Conservation (phyloP, 1,284 basidiomycete species). For the Pseudozyma thailandica region DNA sequence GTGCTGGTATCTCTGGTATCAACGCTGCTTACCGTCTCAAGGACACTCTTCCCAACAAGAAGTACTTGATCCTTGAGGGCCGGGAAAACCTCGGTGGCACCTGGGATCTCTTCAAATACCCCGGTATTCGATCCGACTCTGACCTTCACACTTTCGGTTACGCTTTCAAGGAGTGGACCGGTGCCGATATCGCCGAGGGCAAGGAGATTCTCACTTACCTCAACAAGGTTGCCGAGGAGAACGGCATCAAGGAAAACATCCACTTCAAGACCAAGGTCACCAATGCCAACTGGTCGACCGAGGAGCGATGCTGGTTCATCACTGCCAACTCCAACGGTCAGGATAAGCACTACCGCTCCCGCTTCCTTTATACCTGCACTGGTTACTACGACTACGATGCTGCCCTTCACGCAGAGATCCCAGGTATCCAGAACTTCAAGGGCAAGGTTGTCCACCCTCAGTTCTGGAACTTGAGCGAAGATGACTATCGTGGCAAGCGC, state of each 20-base stretch:
- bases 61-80: conserved; percentile 54
- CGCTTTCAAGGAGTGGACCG: conserved; percentile 56
- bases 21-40: conserved; percentile 63
- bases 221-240: conserved; percentile 53
- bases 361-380: conserved; percentile 54
- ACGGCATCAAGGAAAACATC: conserved; percentile 58
- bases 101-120: conserved; percentile 62
- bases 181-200: conserved; percentile 60
- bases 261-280: conserved; percentile 52
- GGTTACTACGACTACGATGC: conserved; percentile 66
- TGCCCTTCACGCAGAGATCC: conserved; percentile 58
- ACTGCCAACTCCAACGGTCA: conserved; percentile 33
- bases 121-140: conserved; percentile 49
- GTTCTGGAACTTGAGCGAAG: conserved; percentile 55
- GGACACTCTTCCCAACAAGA: conserved; percentile 51
- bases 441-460: conserved; percentile 64
- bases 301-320: conserved; percentile 56
- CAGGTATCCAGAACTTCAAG: conserved; percentile 62
- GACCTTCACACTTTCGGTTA: conserved; percentile 52
- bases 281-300: conserved; percentile 43
- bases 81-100: conserved; percentile 57
- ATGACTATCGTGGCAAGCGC: conserved; percentile 62
- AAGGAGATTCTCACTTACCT: conserved; percentile 60
- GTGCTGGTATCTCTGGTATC: conserved; percentile 66
- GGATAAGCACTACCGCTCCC: conserved; percentile 37